Evolutionary conservation across 2,329 filamentous ascomycete species (phyloP), one percentile per base, ranked within the genome.

Genomic region (Tolypocladium pustulatum): DNA sequence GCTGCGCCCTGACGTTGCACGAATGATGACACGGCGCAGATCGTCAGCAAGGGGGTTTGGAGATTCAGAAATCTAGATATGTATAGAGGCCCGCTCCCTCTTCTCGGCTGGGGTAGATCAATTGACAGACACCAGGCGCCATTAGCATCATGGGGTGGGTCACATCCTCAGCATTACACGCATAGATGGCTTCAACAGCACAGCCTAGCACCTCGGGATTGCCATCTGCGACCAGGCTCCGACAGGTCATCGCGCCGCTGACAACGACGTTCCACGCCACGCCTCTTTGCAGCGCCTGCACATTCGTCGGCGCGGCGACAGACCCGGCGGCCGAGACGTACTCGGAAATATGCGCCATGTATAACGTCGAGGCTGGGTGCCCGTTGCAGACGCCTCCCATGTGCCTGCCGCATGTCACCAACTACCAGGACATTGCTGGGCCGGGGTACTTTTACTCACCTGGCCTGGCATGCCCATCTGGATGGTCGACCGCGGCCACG

Each of bases 361-460:
- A 38, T 43, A 40, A 57, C 25, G 12, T 53, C 38, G 56, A 37
- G 38, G 34, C 13, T 9, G 49, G 17, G 49, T 57, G 56, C 22
- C 41, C 43, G 22, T 38, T 22, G n/a, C 43, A 27, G 32, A 12
- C 34, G 34, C 43, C 56, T 15, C 43, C 9, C 10, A 27, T 51
- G 32, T 57, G 56, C 34, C 15, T 57, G 30, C 56, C 56, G n/a
- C 56, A 57, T n/a, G 43, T 51, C 43, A 57, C 56, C 43, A 27
- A 57, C 9, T 51, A 57, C 43, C 37, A 46, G 30, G 55, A 57
- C 30, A 37, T 57, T 13, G 55, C 43, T 4, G 55, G 55, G 3
- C 55, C 55, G n/a, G 55, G 55, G 2, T 37, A 57, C n/a, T 52
- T 57, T 51, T 53, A 57, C 43, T 57, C 43, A 12, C 41, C 41